phyloP scores from a whole-genome alignment of 2,329 filamentous ascomycete genomes.

The Ascomycota sp. region DNA sequence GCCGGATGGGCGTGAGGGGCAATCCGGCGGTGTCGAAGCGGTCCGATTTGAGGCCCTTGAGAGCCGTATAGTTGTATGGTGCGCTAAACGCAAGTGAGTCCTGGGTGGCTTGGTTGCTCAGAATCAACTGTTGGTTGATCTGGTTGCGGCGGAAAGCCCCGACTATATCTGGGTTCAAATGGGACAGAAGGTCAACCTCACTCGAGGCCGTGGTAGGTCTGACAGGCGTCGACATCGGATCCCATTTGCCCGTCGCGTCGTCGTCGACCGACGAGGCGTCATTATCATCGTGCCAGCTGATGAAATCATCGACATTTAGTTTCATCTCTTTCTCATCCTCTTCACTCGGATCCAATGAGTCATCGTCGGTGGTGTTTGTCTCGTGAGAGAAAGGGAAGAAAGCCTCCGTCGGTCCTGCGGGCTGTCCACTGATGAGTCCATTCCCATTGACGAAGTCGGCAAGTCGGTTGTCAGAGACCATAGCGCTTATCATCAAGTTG shows the following conservation, averaged over 20 bases:
- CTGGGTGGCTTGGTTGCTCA: conserved; percentile 35
- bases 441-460: conserved; percentile 32
- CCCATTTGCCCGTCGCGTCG: conserved; percentile 25
- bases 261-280: conserved; percentile 37
- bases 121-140: conserved; percentile 36
- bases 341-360: conserved; percentile 16
- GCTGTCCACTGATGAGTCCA: conserved; percentile 31
- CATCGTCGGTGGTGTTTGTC: conserved; percentile 28
- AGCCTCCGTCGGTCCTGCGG: conserved; percentile 51
- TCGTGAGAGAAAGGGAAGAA: conserved; percentile 50
- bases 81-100: conserved; percentile 40
- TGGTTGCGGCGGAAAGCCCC: conserved; percentile 56
- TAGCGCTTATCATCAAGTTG: conserved; percentile 59
- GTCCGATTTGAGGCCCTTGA: conserved; percentile 41
- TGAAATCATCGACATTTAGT: conserved; percentile 48
- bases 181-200: conserved; percentile 29
- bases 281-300: conserved; percentile 39
- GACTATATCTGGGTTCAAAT: conserved; percentile 43
- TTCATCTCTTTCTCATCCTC: conserved; percentile 42
- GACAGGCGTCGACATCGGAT: conserved; percentile 27
- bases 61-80: conserved; percentile 34
- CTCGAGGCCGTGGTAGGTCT: conserved; percentile 25
- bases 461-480: conserved; percentile 34
- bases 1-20: conserved; percentile 44
- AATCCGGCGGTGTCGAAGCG: conserved; percentile 41